Evolutionary conservation across 352 stramenopile genomes (phyloP).

Genomic region (Phytophthora constricta): DNA sequence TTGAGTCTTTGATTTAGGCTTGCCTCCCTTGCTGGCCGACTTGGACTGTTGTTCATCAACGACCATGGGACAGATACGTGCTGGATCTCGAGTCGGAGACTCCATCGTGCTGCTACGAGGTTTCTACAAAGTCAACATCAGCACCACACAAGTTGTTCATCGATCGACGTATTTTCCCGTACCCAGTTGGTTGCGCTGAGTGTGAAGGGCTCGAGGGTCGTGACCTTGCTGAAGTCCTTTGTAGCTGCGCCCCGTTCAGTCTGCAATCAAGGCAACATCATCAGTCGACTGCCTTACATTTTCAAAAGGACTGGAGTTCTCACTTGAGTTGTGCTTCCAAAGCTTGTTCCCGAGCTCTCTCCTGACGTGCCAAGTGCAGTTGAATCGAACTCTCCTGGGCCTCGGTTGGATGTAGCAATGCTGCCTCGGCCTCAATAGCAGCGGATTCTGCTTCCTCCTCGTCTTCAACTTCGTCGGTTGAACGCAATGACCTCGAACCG

Average conservation of each 20-base stretch:
- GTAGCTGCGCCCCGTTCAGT: slow-evolving; percentile 29
- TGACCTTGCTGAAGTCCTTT: slow-evolving; percentile 72
- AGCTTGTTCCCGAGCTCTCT: slow-evolving; percentile 49
- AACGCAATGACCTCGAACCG: slow-evolving; percentile 11
- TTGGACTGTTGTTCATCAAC: slow-evolving; percentile 12
- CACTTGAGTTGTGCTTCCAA: slow-evolving; percentile 55
- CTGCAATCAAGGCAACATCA: slow-evolving; percentile 25
- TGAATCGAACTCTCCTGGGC: slow-evolving; percentile 70
- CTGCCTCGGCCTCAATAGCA: slow-evolving; percentile 13
- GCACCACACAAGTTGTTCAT: not conserved
- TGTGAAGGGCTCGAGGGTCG: slow-evolving; percentile 56
- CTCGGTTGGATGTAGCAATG: slow-evolving; percentile 54
- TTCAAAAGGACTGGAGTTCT: too few species aligned
- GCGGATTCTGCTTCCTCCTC: slow-evolving; percentile 9
- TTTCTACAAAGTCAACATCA: slow-evolving; percentile 23
- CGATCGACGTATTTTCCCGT: not conserved
- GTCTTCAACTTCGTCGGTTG: slow-evolving; percentile 12
- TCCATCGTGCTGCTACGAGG: slow-evolving; percentile 31
- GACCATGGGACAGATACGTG: too few species aligned
- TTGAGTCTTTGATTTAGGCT: slow-evolving; percentile 23
- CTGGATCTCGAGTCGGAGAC: slow-evolving; percentile 10
- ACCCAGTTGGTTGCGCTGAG: slow-evolving; percentile 73
- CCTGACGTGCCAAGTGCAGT: slow-evolving; percentile 60
- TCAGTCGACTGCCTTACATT: too few species aligned
- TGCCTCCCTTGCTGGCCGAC: slow-evolving; percentile 3